phyloP scores from a whole-genome alignment of 495 filamentous ascomycete genomes.

The Penicillium subrubescens region DNA sequence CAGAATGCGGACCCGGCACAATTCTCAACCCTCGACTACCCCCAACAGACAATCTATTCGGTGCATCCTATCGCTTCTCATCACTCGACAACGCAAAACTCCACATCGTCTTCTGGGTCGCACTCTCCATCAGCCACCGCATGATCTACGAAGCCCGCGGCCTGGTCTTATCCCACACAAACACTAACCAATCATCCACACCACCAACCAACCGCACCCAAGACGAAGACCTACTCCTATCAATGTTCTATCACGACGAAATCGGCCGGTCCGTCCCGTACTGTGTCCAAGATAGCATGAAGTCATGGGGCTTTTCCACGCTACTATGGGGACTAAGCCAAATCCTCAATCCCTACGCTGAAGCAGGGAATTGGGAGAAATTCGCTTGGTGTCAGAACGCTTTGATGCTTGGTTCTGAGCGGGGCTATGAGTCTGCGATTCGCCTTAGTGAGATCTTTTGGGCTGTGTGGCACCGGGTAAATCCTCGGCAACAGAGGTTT shows the following conservation, averaged over 20 bases:
- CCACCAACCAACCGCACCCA: neutral
- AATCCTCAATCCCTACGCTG: neutral
- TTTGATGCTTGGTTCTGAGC: slow-evolving; percentile 2
- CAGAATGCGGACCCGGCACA: slow-evolving; percentile 5
- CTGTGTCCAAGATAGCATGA: slow-evolving; percentile 4
- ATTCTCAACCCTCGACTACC: neutral
- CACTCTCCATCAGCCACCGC: slow-evolving; percentile 3
- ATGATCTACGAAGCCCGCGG: slow-evolving; percentile 7
- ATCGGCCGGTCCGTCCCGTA: slow-evolving; percentile 8
- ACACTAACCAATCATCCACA: no score
- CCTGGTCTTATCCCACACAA: neutral
- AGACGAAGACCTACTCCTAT: neutral
- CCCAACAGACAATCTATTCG: slow-evolving; percentile 7
- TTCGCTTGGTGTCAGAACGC: slow-evolving; percentile 9
- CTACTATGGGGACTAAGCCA: neutral
- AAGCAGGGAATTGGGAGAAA: slow-evolving; percentile 2
- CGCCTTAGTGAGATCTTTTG: neutral
- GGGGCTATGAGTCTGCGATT: neutral
- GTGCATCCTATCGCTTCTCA: slow-evolving; percentile 1
- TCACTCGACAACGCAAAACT: slow-evolving; percentile 9
- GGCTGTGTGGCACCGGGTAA: neutral
- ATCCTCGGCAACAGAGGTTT: neutral
- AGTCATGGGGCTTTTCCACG: neutral
- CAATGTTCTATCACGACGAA: slow-evolving; percentile 8
- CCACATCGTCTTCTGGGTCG: slow-evolving; percentile 8